Evolutionary conservation across 148 eudicot species (phyloP).

Genomic region (Pharnaceum exiguum): DNA sequence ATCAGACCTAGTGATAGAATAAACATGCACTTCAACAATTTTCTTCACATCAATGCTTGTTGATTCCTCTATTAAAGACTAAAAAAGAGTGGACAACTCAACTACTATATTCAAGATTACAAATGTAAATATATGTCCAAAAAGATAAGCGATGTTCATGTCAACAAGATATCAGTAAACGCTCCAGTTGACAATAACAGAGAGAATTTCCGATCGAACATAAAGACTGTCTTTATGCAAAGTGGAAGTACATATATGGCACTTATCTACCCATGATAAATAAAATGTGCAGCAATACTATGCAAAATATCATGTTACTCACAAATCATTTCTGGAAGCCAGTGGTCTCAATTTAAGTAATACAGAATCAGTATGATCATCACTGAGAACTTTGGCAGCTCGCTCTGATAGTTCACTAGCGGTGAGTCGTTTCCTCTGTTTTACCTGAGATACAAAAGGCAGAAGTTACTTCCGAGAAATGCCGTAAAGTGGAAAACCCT

Average conservation of each 20-base stretch:
- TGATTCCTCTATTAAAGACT: too few relatives aligned
- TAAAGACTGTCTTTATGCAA: not conserved
- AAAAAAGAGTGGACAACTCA: too few relatives aligned
- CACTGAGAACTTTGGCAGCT: slow-evolving; percentile 56
- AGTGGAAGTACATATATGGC: not conserved
- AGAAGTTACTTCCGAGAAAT: too few relatives aligned
- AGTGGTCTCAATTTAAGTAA: slow-evolving; percentile 50
- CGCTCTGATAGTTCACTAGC: slow-evolving; percentile 54
- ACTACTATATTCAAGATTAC: too few relatives aligned
- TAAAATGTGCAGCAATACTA: not conserved
- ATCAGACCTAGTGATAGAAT: too few relatives aligned
- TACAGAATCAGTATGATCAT: slow-evolving; percentile 50
- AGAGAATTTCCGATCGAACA: not conserved
- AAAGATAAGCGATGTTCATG: too few relatives aligned
- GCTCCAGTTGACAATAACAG: too few relatives aligned
- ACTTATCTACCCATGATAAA: not conserved
- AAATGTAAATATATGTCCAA: too few relatives aligned
- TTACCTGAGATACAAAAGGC: slow-evolving; percentile 36
- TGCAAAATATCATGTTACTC: slow-evolving; percentile 25
- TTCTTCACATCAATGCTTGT: too few relatives aligned
- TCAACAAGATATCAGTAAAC: slow-evolving; percentile 2
- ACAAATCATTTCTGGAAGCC: slow-evolving; percentile 56
- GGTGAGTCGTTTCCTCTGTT: slow-evolving; percentile 41
- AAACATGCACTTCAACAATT: too few relatives aligned
- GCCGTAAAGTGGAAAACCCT: too few relatives aligned